Percentiles rank a stretch among this genome's conserved stretches.
Conservation (phyloP, 495 filamentous ascomycete genomes). For the Venustampulla echinocandica region DNA sequence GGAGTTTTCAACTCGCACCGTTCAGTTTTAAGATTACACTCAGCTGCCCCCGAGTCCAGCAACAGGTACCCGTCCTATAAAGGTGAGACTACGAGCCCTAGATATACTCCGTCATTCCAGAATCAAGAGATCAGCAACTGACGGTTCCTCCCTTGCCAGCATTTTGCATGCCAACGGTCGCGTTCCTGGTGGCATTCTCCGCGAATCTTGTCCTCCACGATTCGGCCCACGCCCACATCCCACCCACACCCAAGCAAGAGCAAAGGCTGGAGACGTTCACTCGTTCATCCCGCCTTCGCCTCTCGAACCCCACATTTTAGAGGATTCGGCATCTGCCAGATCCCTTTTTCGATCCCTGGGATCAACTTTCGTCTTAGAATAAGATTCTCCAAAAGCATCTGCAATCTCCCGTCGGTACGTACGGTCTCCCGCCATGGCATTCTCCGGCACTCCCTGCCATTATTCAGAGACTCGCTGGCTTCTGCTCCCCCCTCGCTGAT, state of each 20-base stretch:
- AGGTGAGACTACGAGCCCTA: slow-evolving; percentile 10
- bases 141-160: slow-evolving; percentile 18
- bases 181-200: slow-evolving; percentile 20
- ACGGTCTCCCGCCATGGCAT: slow-evolving; percentile 4
- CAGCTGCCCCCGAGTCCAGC: slow-evolving; percentile 4
- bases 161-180: slow-evolving; percentile 23
- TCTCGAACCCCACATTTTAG: slow-evolving; percentile 15
- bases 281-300: slow-evolving; percentile 23
- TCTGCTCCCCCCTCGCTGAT: neutral
- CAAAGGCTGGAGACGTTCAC: slow-evolving; percentile 27
- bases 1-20: slow-evolving; percentile 4
- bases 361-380: slow-evolving; percentile 8
- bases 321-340: slow-evolving; percentile 8
- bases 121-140: slow-evolving; percentile 1
- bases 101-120: neutral
- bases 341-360: slow-evolving; percentile 9
- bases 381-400: slow-evolving; percentile 2
- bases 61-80: slow-evolving; percentile 6
- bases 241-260: slow-evolving; percentile 10
- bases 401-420: slow-evolving; percentile 20
- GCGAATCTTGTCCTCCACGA: slow-evolving; percentile 5
- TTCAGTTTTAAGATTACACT: slow-evolving; percentile 19
- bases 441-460: neutral
- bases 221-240: slow-evolving; percentile 18
- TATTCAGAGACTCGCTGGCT: neutral